Base-by-base conservation (phyloP, 495 filamentous ascomycete species). In the Podospora conica region DNA sequence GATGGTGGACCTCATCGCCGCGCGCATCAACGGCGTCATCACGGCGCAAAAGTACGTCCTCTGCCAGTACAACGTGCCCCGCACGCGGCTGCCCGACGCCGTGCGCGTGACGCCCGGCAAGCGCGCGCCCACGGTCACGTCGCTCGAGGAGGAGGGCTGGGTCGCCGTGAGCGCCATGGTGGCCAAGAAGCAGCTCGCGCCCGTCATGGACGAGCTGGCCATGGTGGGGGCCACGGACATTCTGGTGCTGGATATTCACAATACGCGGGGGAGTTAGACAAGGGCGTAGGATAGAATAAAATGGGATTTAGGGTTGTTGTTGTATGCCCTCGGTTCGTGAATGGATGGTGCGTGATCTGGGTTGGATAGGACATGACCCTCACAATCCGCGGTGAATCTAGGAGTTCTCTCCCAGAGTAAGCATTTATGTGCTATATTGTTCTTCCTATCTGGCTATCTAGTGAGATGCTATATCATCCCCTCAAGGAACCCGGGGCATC, bases 141-240 rank as follows among this genome's bases (percentile, higher is more conserved):
- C 88, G 6, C 82, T 98, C 5, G 95, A 97, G 66, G 90, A 91
- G 75, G 86, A 91, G 58, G 89, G 88, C 54, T 98, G 95, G 95
- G 92, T 97, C 23, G 93, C 95, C 61, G 88, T 98, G 69, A 91
- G 87, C 72, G 86, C 87, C 10, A 98, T 98, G 95, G 95, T 97
- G 3, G 89, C 91, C 81, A 92, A 93, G 83, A 93, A 92, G 80
- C 81, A 82, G 66, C 88, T 97, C 65, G 96, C 96, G 2, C 83
- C 83, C 6, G 91, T 91, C 40, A 98, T 98, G 95, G 95, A 98
- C 75, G 84, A 92, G 67, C 76, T 98, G 71, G 89, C 82, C 40
- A 84, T 82, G 69, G 82, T 90, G 60, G 95, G 95, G 15, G 95
- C 95, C 3, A 84, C 83, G 29, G 95, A 98, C 78, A 94, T 98